Evolutionary conservation across 495 filamentous ascomycete species (phyloP), one percentile per base, ranked within the genome.

Genomic region (Trichoderma reesei): DNA sequence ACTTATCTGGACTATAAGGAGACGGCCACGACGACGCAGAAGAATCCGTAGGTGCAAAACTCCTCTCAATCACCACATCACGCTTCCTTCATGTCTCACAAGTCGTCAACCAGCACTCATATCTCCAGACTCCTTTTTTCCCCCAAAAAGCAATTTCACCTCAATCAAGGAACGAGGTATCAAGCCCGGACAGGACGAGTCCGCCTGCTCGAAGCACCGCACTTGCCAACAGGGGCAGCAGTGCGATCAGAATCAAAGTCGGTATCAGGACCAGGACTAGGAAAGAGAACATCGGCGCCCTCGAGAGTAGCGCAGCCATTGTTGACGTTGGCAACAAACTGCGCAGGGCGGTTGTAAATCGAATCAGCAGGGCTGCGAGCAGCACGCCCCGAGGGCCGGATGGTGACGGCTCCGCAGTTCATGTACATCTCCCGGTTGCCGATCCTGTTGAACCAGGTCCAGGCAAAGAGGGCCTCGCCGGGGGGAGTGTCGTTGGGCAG

Each of bases 391-490:
- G 70, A 76, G 51, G 63, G 59, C 48, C 69, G 74, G 71, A 88
- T 84, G 48, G 73, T 80, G 66, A 88, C 79, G 26, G 75, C 66
- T 34, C 85, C 85, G 67, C 86, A 89, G 68, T 86, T 84, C 85
- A 85, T 85, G 75, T 89, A 88, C 70, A 82, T 81, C 70, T 89
- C 86, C 38, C 86, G 79, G 72, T 88, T 89, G 10, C 86, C 88
- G 56, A 85, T 73, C 60, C 78, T 69, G 76, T 90, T 89, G 74
- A 83, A 80, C 80, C 79, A 83, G 41, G 80, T 83, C 88, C 87
- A 90, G 26, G 83, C 81, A 66, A 89, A 84, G 42, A 90, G 71
- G 63, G 83, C 85, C 0, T 80, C 69, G 14, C 86, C 87, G 44
- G 76, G 71, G n/a, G 78, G 79, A 9, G 83, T 82, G 59, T 85